Evolutionary conservation across 805 yeast genomes (phyloP).

Genomic region (Ogataea methylovora): DNA sequence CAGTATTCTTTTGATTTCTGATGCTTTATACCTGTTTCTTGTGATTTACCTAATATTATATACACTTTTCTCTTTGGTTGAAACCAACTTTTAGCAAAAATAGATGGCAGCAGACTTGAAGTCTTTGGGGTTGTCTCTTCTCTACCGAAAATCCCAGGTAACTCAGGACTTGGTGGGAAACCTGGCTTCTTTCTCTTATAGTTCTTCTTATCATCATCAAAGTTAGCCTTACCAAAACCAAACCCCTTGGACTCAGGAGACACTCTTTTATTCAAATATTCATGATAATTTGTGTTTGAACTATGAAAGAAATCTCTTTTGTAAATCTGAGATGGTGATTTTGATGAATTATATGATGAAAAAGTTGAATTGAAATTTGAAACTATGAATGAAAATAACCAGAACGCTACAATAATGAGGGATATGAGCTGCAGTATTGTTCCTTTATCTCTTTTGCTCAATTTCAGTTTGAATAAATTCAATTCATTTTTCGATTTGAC

Average conservation of each 20-base stretch:
- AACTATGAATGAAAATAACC: too few relatives aligned
- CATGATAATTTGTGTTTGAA: slow-evolving; percentile 12
- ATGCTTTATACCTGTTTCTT: slow-evolving; percentile 32
- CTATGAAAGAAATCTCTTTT: slow-evolving; percentile 12
- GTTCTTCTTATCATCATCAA: slow-evolving; percentile 1
- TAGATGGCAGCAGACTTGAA: background rate
- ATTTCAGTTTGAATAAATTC: slow-evolving; percentile 5
- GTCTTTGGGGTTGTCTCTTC: slow-evolving; percentile 1
- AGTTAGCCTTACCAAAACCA: slow-evolving; percentile 7
- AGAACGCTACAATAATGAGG: slow-evolving; percentile 1
- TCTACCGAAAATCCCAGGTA: slow-evolving; percentile 19
- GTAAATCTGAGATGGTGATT: background rate
- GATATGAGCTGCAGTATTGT: slow-evolving; percentile 4
- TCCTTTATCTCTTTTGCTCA: slow-evolving; percentile 5
- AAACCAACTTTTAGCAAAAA: slow-evolving; percentile 2
- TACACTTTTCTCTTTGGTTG: slow-evolving; percentile 24
- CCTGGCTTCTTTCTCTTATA: slow-evolving; percentile 16
- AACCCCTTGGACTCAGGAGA: slow-evolving; percentile 17
- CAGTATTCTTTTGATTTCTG: slow-evolving; percentile 33
- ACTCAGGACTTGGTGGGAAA: slow-evolving; percentile 16
- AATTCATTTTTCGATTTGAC: slow-evolving; percentile 1
- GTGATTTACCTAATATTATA: slow-evolving; percentile 31
- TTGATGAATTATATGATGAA: too few relatives aligned
- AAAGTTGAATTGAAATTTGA: too few relatives aligned
- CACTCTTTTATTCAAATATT: slow-evolving; percentile 16